Percentiles rank a stretch among this genome's conserved stretches.
Conservation (phyloP, 139 green algal species). For the Spirogloea muscicola region DNA sequence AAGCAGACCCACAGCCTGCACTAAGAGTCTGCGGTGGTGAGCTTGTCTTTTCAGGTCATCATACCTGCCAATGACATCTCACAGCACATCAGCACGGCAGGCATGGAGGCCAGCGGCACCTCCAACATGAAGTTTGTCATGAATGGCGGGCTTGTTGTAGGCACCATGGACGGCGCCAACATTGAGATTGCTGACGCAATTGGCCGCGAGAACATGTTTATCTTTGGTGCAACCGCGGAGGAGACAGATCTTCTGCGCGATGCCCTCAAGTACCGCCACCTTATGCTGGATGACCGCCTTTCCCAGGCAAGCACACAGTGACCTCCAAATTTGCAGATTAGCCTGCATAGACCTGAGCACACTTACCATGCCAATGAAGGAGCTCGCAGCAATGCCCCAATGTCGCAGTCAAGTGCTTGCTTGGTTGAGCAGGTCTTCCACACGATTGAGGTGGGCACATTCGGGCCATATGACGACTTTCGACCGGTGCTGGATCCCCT, state of each 20-base stretch:
- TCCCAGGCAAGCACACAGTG: conserved; percentile 10
- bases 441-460: conserved; percentile 74
- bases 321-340: not conserved
- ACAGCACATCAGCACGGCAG: conserved; percentile 96
- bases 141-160: conserved; percentile 92
- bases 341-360: not conserved
- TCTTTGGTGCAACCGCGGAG: conserved; percentile 72
- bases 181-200: conserved; percentile 94
- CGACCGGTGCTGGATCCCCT: conserved; percentile 77
- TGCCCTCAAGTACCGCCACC: conserved; percentile 27
- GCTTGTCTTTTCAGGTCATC: no score
- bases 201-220: conserved; percentile 79
- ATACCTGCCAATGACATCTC: conserved; percentile 72
- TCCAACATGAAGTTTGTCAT: conserved; percentile 99
- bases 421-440: conserved; percentile 57
- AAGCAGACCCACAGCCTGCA: no score
- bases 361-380: not conserved
- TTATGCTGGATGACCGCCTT: conserved; percentile 32
- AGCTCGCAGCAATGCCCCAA: no score
- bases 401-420: conserved; percentile 49
- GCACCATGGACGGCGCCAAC: conserved; percentile 96
- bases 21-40: no score
- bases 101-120: conserved; percentile 93
- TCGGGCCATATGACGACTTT: conserved; percentile 94
- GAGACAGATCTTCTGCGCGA: conserved; percentile 54